Percentiles rank a stretch among this genome's conserved stretches.
Evolutionary conservation across 768 basidiomycete genomes (phyloP).

Genomic region (Russula foetens): DNA sequence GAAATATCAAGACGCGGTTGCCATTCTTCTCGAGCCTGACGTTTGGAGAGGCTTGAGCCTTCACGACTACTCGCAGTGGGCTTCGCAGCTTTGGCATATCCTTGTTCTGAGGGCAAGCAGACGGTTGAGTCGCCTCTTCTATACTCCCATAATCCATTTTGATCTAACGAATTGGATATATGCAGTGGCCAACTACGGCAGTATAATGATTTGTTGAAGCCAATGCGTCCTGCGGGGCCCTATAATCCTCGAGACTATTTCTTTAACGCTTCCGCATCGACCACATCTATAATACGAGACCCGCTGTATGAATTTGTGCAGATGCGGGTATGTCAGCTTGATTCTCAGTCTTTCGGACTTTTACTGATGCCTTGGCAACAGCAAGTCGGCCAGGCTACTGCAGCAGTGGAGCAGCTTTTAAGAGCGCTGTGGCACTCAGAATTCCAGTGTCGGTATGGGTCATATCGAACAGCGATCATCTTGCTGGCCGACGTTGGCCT

Average conservation of each 20-base stretch:
- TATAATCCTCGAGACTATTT: constrained; percentile 52
- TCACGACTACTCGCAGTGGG: constrained; percentile 65
- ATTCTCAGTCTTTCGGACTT: background rate
- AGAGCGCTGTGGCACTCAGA: constrained; percentile 74
- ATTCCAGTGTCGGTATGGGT: constrained; percentile 57
- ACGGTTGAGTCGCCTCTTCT: constrained; percentile 36
- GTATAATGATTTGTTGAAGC: constrained; percentile 56
- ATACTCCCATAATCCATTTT: background rate
- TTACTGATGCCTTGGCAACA: constrained; percentile 25
- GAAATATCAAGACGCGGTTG: constrained; percentile 50
- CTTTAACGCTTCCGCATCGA: constrained; percentile 31
- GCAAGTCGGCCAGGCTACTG: constrained; percentile 57
- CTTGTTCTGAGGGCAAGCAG: constrained; percentile 60
- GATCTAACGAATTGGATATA: background rate
- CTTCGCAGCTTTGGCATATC: constrained; percentile 70
- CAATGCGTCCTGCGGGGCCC: constrained; percentile 47
- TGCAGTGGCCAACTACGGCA: constrained; percentile 56
- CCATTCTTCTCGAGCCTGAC: constrained; percentile 54
- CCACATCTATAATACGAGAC: constrained; percentile 33
- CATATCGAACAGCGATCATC: constrained; percentile 62
- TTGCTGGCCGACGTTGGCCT: constrained; percentile 72
- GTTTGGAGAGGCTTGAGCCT: constrained; percentile 63
- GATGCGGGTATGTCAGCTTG: constrained; percentile 29
- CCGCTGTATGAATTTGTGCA: constrained; percentile 37
- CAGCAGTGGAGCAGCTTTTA: constrained; percentile 57